Evolutionary conservation across 2,329 filamentous ascomycete genomes (phyloP).

Genomic region (Aspergillus sp.): DNA sequence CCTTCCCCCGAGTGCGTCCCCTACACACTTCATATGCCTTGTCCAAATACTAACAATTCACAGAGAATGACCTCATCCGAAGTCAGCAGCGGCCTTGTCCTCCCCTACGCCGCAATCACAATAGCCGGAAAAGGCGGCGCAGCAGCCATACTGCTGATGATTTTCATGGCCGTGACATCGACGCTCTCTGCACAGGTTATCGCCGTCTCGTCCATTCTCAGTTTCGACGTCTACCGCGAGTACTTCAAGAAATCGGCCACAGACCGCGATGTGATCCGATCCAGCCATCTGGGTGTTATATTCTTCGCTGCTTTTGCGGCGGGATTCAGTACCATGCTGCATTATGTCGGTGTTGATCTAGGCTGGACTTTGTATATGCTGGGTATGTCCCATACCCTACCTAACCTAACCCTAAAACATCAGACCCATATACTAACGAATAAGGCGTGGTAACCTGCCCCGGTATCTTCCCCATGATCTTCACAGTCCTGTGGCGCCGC

Average conservation of each 20-base stretch:
- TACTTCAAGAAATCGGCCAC: background rate
- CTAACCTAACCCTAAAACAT: background rate
- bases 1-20: conserved; percentile 46
- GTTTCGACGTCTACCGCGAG: background rate
- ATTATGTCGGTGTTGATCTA: conserved; percentile 56
- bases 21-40: background rate
- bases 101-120: conserved; percentile 40
- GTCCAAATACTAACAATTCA: background rate
- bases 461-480: conserved; percentile 54
- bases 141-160: background rate
- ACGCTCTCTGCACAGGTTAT: background rate
- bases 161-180: background rate
- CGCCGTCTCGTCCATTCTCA: background rate
- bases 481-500: conserved; percentile 54
- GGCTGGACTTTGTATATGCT: conserved; percentile 58
- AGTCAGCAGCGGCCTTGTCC: conserved; percentile 37
- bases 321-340: conserved; percentile 52
- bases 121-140: conserved; percentile 15
- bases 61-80: conserved; percentile 39
- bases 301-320: conserved; percentile 54
- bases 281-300: conserved; percentile 53
- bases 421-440: background rate
- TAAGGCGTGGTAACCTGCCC: conserved; percentile 52
- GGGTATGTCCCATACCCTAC: conserved; percentile 22
- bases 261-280: background rate